These are phyloP conservation scores for Penicillium bialowiezense DNA, from an alignment of 495 filamentous ascomycete genomes.

Conservation along the genomic window DNA sequence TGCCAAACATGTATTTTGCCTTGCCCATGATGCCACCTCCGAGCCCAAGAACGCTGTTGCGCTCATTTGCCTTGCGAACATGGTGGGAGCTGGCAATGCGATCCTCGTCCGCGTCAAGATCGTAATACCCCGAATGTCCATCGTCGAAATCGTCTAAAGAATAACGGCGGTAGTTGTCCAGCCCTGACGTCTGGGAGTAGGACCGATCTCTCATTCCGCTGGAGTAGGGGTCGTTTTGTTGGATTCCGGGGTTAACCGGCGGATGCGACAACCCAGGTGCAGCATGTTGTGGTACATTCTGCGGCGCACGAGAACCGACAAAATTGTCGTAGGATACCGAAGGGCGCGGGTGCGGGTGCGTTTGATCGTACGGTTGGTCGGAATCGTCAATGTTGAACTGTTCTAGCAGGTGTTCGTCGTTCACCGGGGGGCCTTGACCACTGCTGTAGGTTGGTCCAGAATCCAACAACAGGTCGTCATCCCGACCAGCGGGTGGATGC, in stretches of 20 bases:
- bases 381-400: slow-evolving; percentile 66
- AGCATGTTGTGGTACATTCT: slow-evolving; percentile 34
- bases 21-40: slow-evolving; percentile 83
- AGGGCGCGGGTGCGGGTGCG: slow-evolving; percentile 65
- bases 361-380: slow-evolving; percentile 46
- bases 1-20: slow-evolving; percentile 87
- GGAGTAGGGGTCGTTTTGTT: slow-evolving; percentile 47
- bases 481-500: slow-evolving; percentile 55
- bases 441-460: slow-evolving; percentile 66
- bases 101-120: slow-evolving; percentile 51
- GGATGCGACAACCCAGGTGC: slow-evolving; percentile 24
- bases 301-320: slow-evolving; percentile 63
- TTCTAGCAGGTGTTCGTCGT: slow-evolving; percentile 73
- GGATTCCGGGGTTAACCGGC: slow-evolving; percentile 28
- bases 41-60: slow-evolving; percentile 83
- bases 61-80: slow-evolving; percentile 60
- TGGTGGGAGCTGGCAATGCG: slow-evolving; percentile 52
- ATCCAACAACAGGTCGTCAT: slow-evolving; percentile 70
- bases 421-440: slow-evolving; percentile 67
- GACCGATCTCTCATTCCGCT: slow-evolving; percentile 39
- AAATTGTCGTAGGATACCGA: slow-evolving; percentile 95
- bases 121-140: slow-evolving; percentile 64
- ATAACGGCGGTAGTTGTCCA: slow-evolving; percentile 87
- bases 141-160: slow-evolving; percentile 83
- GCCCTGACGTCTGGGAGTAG: slow-evolving; percentile 81